Conservation (phyloP, 1,139 yeast species). For the Spathaspora sp. region DNA sequence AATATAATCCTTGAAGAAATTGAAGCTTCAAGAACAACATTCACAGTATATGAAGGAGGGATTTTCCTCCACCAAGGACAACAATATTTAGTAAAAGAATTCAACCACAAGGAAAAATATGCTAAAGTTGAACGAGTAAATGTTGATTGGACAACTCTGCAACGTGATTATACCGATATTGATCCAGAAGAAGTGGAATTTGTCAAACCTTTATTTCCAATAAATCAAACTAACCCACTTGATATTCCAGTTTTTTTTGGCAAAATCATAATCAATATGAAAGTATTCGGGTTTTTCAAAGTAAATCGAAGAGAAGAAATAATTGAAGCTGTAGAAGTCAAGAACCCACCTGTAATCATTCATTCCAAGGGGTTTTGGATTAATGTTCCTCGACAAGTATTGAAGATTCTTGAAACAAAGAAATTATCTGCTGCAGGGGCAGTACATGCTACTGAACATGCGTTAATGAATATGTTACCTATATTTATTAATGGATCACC, state of each 20-base stretch:
- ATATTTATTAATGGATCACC: constrained; percentile 38
- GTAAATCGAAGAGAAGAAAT: constrained; percentile 73
- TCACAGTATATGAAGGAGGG: constrained; percentile 93
- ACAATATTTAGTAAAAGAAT: constrained; percentile 82
- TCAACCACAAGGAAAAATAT: constrained; percentile 68
- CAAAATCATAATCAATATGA: constrained; percentile 62
- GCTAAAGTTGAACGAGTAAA: constrained; percentile 86
- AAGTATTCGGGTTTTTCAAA: constrained; percentile 92
- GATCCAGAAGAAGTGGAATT: constrained; percentile 79
- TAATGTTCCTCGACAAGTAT: constrained; percentile 66
- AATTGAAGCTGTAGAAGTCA: constrained; percentile 88
- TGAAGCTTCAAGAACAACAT: constrained; percentile 87
- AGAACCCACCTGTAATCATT: constrained; percentile 76
- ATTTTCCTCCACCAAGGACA: constrained; percentile 91
- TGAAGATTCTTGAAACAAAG: constrained; percentile 59
- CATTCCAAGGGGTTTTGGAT: constrained; percentile 87
- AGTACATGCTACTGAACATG: constrained; percentile 96
- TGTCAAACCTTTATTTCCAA: constrained; percentile 50
- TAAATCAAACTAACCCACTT: constrained; percentile 17
- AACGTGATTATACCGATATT: constrained; percentile 88
- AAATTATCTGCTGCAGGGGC: constrained; percentile 77
- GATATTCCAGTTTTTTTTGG: constrained; percentile 80
- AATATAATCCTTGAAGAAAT: constrained; percentile 82
- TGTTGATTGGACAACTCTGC: constrained; percentile 92
- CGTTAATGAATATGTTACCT: constrained; percentile 75